Evolutionary conservation across 2,329 filamentous ascomycete species (phyloP).

Genomic region (Curvularia sp.): DNA sequence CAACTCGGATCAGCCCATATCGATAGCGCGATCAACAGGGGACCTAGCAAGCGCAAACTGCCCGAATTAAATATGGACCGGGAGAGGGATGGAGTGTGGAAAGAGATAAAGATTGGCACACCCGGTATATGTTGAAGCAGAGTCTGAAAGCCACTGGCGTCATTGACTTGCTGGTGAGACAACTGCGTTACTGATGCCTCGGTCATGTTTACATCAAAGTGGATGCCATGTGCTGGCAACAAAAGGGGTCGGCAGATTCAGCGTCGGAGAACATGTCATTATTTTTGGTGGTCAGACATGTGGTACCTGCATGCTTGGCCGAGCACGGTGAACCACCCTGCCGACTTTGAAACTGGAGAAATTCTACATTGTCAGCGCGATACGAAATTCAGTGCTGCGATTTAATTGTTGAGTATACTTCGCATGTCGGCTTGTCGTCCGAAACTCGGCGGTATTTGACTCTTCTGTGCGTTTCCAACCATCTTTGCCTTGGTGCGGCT

Average conservation of each 20-base stretch:
- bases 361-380: neutral
- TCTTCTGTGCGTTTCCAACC: neutral
- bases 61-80: slow-evolving; percentile 8
- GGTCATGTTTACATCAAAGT: neutral
- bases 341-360: neutral
- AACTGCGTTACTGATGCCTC: neutral
- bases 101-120: slow-evolving; percentile 22
- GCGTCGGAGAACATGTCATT: neutral
- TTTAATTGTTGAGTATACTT: neutral
- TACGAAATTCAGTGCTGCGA: neutral
- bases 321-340: neutral
- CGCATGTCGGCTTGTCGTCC: neutral
- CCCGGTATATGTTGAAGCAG: neutral
- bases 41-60: slow-evolving; percentile 13
- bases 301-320: slow-evolving; percentile 3
- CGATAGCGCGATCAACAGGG: slow-evolving; percentile 34
- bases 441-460: neutral
- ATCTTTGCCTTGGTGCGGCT: neutral
- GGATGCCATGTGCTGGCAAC: slow-evolving; percentile 2
- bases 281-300: neutral
- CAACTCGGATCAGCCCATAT: slow-evolving; percentile 8
- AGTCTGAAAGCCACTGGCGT: slow-evolving; percentile 4
- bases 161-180: slow-evolving; percentile 6
- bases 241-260: neutral
- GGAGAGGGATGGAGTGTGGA: neutral